Conservation (phyloP, 192 early-diverging fungal species). For the Mycoemilia scoparia region DNA sequence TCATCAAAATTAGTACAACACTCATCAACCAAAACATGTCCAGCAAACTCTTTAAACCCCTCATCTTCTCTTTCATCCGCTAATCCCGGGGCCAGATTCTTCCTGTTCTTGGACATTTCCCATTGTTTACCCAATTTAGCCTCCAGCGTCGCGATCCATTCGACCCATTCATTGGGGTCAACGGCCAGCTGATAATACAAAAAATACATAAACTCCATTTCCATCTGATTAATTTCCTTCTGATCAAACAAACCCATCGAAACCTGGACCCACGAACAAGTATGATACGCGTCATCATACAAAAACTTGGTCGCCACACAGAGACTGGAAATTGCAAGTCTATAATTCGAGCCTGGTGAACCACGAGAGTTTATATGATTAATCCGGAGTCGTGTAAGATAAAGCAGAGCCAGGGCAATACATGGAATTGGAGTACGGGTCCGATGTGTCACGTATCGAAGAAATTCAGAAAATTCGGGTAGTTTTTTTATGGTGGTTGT, state of each 20-base stretch:
- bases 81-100: no score
- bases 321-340: conserved; percentile 45
- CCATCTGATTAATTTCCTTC: conserved; percentile 45
- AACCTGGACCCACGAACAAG: conserved; percentile 47
- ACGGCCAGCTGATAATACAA: conserved; percentile 32
- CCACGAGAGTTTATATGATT: conserved; percentile 34
- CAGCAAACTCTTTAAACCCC: no score
- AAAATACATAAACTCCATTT: conserved; percentile 39
- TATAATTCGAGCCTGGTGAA: conserved; percentile 33
- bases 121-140: conserved; percentile 19
- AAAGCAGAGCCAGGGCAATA: conserved; percentile 34
- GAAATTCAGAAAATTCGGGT: conserved; percentile 27
- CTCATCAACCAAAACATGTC: no score
- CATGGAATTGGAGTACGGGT: conserved; percentile 31
- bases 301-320: conserved; percentile 50
- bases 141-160: conserved; percentile 32
- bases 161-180: conserved; percentile 32
- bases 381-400: conserved; percentile 31
- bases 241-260: conserved; percentile 34
- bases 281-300: conserved; percentile 48
- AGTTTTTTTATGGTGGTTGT: conserved; percentile 2
- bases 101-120: no score
- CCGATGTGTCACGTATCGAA: conserved; percentile 30
- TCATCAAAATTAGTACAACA: no score
- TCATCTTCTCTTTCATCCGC: no score